Base-by-base conservation (phyloP, 139 green algal genomes). In the Chlamydomonas incerta region DNA sequence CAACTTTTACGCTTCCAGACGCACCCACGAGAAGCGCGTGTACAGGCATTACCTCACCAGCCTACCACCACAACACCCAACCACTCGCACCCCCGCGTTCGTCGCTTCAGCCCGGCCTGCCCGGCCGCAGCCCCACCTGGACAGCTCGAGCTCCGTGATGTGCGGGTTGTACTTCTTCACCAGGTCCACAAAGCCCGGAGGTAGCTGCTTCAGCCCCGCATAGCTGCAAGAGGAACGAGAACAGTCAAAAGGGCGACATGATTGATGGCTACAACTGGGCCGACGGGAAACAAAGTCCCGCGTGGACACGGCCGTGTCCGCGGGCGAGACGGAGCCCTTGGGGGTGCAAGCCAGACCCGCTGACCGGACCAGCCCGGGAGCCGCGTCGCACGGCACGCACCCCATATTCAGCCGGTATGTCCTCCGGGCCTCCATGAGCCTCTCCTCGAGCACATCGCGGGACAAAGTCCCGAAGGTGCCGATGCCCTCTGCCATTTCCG, bases 131-230 rank as follows among this genome's bases (percentile, higher is more conserved):
- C 24, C 63, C 0, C 58, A 95, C 92, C 92, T 96, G 72, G 93
- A 96, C 31, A 96, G 88, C 88, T 97, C 94, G 74, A 97, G 87
- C 86, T 96, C 94, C 47, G 89, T 92, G 37, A 97, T 91, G 68
- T 95, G 89, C 0, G 92, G 87, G 63, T 94, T 95, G 70, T 90
- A 90, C 72, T 90, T 93, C 63, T 93, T 93, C 31, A 96, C 89
- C 57, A 92, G 75, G 0, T 93, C 86, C 33, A 94, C 74, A 68
- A 95, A 93, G 8, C 87, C 90, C 26, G 70, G 18, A 23, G 93
- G 93, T 3, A 96, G 85, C 37, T 90, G 68, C 20, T 81, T 82
- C 20, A 95, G 55, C 33, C 88, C 91, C 33, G 93, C 88, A 85
- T 95, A 96, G 3, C 92, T 96, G 90, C 71, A 81, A 37, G 8